These are phyloP conservation scores for Ganoderma boninense DNA, from an alignment of 1,284 basidiomycete genomes.

Conservation along the genomic window DNA sequence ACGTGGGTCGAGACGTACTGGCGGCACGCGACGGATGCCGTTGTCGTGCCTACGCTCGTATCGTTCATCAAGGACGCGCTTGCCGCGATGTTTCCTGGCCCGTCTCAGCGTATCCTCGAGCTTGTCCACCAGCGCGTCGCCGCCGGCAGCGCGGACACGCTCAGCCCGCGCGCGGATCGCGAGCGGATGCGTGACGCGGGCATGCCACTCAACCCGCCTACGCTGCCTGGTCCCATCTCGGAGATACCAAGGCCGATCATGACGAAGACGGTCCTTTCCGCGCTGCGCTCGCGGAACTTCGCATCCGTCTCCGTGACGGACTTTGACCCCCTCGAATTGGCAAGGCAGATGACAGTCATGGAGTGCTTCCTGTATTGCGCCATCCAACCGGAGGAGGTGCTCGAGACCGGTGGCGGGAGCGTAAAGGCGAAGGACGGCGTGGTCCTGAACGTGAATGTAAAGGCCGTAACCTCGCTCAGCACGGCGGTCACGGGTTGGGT, in stretches of 20 bases:
- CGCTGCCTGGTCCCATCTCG: conserved; percentile 47
- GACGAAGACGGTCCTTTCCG: conserved; percentile 79
- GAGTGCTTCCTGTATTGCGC: conserved; percentile 89
- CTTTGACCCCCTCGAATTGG: conserved; percentile 92
- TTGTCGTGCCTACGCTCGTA: conserved; percentile 64
- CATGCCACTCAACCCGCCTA: conserved; percentile 72
- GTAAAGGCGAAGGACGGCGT: conserved; percentile 60
- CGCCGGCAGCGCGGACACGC: conserved; percentile 45
- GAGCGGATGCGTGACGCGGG: conserved; percentile 75
- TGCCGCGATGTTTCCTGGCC: conserved; percentile 68
- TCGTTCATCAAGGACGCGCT: conserved; percentile 73
- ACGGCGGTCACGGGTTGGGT: conserved; percentile 97
- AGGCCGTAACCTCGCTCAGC: conserved; percentile 88
- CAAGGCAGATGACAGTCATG: conserved; percentile 95
- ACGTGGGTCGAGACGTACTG: conserved; percentile 94
- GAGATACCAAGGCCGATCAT: conserved; percentile 86
- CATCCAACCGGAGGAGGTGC: conserved; percentile 88
- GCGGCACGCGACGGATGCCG: conserved; percentile 74
- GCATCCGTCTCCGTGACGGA: conserved; percentile 80
- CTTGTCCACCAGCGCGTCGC: conserved; percentile 61
- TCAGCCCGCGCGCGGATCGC: conserved; percentile 67
- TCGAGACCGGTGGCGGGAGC: conserved; percentile 68
- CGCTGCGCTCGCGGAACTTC: conserved; percentile 68
- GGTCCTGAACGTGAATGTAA: conserved; percentile 74
- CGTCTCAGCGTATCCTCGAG: conserved; percentile 79